Evolutionary conservation across 2,329 filamentous ascomycete genomes (phyloP).

Genomic region (Apiospora pterosperma): DNA sequence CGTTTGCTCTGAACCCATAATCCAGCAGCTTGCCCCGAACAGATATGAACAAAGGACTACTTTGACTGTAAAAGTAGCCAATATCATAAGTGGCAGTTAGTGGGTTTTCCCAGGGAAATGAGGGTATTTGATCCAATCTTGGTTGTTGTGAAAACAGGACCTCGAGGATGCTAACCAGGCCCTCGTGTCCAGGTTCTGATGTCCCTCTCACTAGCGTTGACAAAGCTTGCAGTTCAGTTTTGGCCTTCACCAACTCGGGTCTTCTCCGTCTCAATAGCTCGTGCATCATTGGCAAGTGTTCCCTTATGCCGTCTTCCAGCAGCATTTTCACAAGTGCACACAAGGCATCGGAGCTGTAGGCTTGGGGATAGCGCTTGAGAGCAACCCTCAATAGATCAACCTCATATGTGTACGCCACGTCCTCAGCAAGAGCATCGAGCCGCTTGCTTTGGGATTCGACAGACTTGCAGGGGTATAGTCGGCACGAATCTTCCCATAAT

Average conservation of each 20-base stretch:
- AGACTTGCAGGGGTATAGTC: background rate
- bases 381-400: background rate
- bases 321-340: background rate
- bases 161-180: background rate
- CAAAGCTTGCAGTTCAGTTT: background rate
- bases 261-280: background rate
- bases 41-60: background rate
- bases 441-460: background rate
- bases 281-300: background rate
- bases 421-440: background rate
- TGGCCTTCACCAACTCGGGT: background rate
- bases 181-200: fast-evolving
- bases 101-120: background rate
- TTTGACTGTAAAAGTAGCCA: background rate
- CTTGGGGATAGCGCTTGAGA: background rate
- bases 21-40: background rate
- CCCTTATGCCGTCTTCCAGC: background rate
- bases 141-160: background rate
- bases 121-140: background rate
- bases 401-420: background rate
- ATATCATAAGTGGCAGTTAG: background rate
- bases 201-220: background rate
- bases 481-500: background rate
- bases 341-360: background rate
- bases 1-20: background rate